Evolutionary conservation across 371 early-diverging fungal genomes (phyloP).

Genomic region (Gilbertella persicaria): DNA sequence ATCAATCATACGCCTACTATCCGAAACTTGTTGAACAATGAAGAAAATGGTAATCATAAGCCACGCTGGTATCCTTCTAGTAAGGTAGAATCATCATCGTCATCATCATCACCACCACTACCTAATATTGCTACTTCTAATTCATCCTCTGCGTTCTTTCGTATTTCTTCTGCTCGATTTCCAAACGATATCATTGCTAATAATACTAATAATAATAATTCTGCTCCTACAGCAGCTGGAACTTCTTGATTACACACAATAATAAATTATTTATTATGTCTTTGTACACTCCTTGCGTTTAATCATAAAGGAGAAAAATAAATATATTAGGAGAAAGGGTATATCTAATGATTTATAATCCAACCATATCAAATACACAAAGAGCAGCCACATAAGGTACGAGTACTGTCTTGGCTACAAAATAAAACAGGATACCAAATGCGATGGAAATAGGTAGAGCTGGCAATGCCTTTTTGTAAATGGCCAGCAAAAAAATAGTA

Average conservation of each 20-base stretch:
- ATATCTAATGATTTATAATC: conserved; percentile 23
- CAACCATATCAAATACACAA: conserved; percentile 52
- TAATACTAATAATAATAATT: conserved; percentile 12
- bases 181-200: conserved; percentile 3
- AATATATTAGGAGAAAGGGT: neutral
- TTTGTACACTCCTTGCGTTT: neutral
- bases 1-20: conserved; percentile 12
- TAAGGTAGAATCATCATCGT: too few relatives aligned
- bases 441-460: conserved; percentile 88
- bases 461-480: conserved; percentile 82
- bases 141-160: conserved; percentile 8
- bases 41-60: neutral
- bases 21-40: conserved; percentile 12
- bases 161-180: conserved; percentile 9
- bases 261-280: too few relatives aligned
- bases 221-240: conserved; percentile 9
- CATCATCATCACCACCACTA: too few relatives aligned
- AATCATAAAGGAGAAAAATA: neutral
- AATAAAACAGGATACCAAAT: conserved; percentile 84
- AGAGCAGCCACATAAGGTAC: conserved; percentile 61
- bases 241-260: conserved; percentile 1
- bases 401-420: conserved; percentile 62
- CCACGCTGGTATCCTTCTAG: neutral
- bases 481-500: conserved; percentile 83
- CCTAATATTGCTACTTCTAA: neutral